Percentiles rank a stretch among this genome's conserved stretches.
Evolutionary conservation across 116 monocot species (phyloP).

Genomic region (Zostera marina): DNA sequence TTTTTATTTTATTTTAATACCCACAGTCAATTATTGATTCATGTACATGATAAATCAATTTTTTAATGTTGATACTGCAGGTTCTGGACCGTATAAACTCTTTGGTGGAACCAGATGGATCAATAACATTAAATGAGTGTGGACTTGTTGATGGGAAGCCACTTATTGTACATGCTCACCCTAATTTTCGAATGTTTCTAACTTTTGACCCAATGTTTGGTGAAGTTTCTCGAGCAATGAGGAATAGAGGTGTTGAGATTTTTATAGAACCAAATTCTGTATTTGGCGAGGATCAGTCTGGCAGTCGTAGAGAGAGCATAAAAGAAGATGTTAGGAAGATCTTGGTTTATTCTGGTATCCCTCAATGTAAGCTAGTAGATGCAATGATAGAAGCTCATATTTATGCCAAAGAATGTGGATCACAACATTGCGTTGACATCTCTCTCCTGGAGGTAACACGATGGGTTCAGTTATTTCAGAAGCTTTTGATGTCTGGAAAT

Average conservation of each 20-base stretch:
- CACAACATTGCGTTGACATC: slow-evolving; percentile 44
- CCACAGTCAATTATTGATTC: neutral
- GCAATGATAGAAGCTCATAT: slow-evolving; percentile 70
- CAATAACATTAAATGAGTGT: slow-evolving; percentile 76
- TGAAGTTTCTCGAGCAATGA: slow-evolving; percentile 93
- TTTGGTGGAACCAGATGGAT: slow-evolving; percentile 58
- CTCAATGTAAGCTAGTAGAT: slow-evolving; percentile 29
- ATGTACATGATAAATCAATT: neutral
- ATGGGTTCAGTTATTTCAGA: slow-evolving; percentile 88
- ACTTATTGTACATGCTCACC: slow-evolving; percentile 48
- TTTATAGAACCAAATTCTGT: slow-evolving; percentile 37
- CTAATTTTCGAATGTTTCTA: slow-evolving; percentile 82
- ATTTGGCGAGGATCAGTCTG: slow-evolving; percentile 2
- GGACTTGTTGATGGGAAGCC: slow-evolving; percentile 82
- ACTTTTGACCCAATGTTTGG: slow-evolving; percentile 82
- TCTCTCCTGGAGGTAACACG: slow-evolving; percentile 63
- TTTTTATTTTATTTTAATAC: neutral
- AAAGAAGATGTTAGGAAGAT: slow-evolving; percentile 36
- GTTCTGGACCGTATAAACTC: slow-evolving; percentile 98
- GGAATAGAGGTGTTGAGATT: slow-evolving; percentile 92
- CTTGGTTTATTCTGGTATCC: slow-evolving; percentile 50
- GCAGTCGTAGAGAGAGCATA: slow-evolving; percentile 8
- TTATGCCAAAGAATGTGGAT: slow-evolving; percentile 36
- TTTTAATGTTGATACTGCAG: slow-evolving; percentile 15
- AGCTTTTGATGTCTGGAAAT: slow-evolving; percentile 71